Evolutionary conservation across 148 eudicot genomes (phyloP), one percentile per base, ranked within the genome.

Genomic region (Rhododendron vialii): DNA sequence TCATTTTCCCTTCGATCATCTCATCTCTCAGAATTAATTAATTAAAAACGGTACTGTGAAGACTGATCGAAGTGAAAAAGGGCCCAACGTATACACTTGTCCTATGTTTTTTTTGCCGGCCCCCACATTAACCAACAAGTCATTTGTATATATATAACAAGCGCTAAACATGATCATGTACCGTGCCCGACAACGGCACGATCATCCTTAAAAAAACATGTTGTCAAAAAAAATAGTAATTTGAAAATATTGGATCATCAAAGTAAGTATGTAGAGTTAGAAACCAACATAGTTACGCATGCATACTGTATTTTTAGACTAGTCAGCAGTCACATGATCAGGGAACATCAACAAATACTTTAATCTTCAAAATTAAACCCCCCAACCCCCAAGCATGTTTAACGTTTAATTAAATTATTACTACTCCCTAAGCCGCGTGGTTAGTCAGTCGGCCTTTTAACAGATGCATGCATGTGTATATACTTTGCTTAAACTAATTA

Each of bases 221-320:
- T 67, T 67, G 13, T 22, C 1, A 69, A 69, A 69, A 26, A 12
- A 69, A 26, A 26, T 8, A 67, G 0, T n/a, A 26, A 11, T 8
- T 12, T 24, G 2, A 71, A 33, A 30, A 41, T 41, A 41, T 6
- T 5, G 33, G 73, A 65, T 24, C 43, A 30, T 35, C 55, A 51
- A 51, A 47, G 12, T 51, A 7, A 55, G 24, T 20, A 14, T 17
- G 80, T 59, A 73, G 85, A 86, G 82, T 26, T 55, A 9, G 88
- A 88, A 84, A 71, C 69, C 81, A 87, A 80, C 75, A 87, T 28
- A n/a, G 89, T 55, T 74, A 55, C 82, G 86, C 48, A 53, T 81
- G 57, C n/a, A 26, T 48, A 2, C 41, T 55, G 50, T 47, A 47
- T 47, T 47, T 47, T 2, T 20, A 78, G 81, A n/a, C 17, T 47